These are phyloP conservation scores for Cercospora sp. DNA, from an alignment of 2,329 filamentous ascomycete genomes.

Conservation along the genomic window DNA sequence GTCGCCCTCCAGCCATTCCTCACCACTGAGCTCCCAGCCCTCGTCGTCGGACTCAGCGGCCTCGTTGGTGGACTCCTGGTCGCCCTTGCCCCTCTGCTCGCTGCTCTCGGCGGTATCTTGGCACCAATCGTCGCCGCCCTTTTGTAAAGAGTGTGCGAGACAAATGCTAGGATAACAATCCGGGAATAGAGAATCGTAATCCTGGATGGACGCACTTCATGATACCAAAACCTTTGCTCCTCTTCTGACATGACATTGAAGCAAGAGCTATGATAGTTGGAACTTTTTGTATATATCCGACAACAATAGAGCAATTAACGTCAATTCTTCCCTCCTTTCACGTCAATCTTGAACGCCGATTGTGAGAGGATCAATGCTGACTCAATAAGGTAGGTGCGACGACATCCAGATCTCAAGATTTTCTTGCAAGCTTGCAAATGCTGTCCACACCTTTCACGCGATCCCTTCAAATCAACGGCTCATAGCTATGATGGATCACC, in stretches of 20 bases:
- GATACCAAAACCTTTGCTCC: neutral
- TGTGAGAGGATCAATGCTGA: neutral
- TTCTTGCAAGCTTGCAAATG: no score
- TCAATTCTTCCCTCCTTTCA: neutral
- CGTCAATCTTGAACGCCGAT: neutral
- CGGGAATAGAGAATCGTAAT: neutral
- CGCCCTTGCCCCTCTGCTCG: conserved; percentile 12
- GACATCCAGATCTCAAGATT: no score
- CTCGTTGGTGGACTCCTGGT: conserved; percentile 14
- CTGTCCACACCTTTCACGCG: no score
- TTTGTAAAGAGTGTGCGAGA: neutral
- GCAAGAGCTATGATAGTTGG: neutral
- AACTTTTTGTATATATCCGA: neutral
- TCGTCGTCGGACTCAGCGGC: conserved; percentile 4
- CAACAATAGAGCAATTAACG: neutral
- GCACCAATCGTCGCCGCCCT: conserved; percentile 12
- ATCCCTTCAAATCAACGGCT: no score
- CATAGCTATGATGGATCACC: no score
- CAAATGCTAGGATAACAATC: neutral
- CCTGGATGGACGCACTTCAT: neutral
- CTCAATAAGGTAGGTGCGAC: no score
- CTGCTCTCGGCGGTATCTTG: conserved; percentile 14
- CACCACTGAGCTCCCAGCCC: conserved; percentile 12
- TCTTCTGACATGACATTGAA: neutral
- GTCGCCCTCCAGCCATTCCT: conserved; percentile 20